Percentiles rank a stretch among this genome's conserved stretches.
Conservation (phyloP, 768 basidiomycete genomes). For the Rhodosporidiobolus odoratus region DNA sequence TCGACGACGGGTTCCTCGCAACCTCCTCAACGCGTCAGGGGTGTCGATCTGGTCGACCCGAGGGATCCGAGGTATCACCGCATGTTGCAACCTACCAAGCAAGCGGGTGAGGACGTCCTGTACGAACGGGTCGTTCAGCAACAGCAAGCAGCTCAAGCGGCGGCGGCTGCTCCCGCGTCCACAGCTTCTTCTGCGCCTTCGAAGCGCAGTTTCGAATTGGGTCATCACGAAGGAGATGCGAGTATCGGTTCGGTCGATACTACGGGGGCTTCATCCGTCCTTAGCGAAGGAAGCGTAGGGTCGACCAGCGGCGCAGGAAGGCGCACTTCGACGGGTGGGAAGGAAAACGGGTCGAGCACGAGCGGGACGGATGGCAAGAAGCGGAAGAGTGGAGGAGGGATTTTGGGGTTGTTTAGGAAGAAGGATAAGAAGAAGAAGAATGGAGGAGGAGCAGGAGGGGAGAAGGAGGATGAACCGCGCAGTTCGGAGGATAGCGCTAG, state of each 20-base stretch:
- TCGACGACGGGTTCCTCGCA: not conserved
- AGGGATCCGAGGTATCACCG: conserved; percentile 35
- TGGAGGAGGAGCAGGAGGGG: conserved; percentile 54
- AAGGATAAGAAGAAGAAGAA: conserved; percentile 73
- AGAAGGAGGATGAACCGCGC: conserved; percentile 37
- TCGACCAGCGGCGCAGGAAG: not conserved
- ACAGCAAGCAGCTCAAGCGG: not conserved
- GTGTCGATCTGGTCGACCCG: conserved; percentile 37
- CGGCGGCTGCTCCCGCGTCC: not conserved
- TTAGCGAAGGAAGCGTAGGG: not conserved
- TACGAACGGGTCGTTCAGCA: conserved; percentile 22
- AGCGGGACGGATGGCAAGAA: conserved; percentile 27
- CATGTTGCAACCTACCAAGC: conserved; percentile 27
- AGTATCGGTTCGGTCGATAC: conserved; percentile 25
- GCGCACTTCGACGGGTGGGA: not conserved
- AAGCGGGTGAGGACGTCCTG: conserved; percentile 27
- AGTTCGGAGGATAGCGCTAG: conserved; percentile 36
- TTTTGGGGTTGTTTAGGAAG: conserved; percentile 67
- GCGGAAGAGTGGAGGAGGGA: conserved; percentile 56
- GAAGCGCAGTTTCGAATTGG: not conserved
- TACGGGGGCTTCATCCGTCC: conserved; percentile 2
- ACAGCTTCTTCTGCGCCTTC: too few relatives aligned
- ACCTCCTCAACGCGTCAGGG: conserved; percentile 17
- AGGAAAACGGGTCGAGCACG: not conserved
- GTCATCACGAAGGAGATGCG: conserved; percentile 6